Percentiles rank a stretch among this genome's conserved stretches.
phyloP scores from a whole-genome alignment of 2,329 filamentous ascomycete species.

The Ceratocystis diversiconidia region DNA sequence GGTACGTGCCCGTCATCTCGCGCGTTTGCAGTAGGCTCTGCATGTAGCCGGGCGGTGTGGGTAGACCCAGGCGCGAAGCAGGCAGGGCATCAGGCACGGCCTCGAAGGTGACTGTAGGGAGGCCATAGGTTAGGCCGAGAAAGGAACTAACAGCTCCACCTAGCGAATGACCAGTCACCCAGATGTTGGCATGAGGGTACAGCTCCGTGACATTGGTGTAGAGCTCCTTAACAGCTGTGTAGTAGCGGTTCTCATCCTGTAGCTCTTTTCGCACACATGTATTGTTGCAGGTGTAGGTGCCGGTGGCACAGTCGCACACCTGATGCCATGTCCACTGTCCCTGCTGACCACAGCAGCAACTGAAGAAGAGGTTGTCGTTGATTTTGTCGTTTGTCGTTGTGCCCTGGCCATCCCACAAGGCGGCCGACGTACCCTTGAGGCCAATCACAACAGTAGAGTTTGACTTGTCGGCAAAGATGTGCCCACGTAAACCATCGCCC shows the following conservation, averaged over 20 bases:
- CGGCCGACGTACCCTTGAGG: constrained; percentile 78
- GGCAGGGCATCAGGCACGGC: constrained; percentile 84
- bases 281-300: constrained; percentile 79
- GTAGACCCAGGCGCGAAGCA: constrained; percentile 70
- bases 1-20: constrained; percentile 61
- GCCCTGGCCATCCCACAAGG: constrained; percentile 90
- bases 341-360: constrained; percentile 91
- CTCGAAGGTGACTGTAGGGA: constrained; percentile 85
- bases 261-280: constrained; percentile 71
- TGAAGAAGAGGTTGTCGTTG: constrained; percentile 96
- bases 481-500: constrained; percentile 72
- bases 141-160: constrained; percentile 83
- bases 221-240: constrained; percentile 73
- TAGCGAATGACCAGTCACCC: constrained; percentile 84
- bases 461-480: constrained; percentile 75
- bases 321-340: constrained; percentile 81
- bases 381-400: constrained; percentile 96
- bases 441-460: constrained; percentile 85
- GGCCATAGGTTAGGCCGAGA: constrained; percentile 76
- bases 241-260: constrained; percentile 75
- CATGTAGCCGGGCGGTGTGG: constrained; percentile 65
- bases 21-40: constrained; percentile 56
- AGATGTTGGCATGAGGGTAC: constrained; percentile 72
- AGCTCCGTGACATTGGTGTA: constrained; percentile 84
- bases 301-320: constrained; percentile 82